Evolutionary conservation across 257 asterid species (phyloP).

Genomic region (Ilex aquifolium): DNA sequence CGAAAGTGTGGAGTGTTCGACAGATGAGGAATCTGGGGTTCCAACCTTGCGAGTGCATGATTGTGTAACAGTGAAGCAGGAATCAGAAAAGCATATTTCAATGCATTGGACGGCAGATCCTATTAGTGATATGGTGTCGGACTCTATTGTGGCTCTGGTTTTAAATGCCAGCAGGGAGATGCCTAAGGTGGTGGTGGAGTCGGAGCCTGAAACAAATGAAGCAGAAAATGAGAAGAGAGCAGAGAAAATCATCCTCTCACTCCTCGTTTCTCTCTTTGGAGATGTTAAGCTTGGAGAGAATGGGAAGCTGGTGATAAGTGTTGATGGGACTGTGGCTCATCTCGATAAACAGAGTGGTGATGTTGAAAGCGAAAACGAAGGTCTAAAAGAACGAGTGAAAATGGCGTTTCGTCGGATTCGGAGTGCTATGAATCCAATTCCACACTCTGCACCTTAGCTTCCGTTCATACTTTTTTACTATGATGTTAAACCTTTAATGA

Average conservation of each 20-base stretch:
- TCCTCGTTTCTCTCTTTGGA: slow-evolving; percentile 84
- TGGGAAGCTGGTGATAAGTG: slow-evolving; percentile 60
- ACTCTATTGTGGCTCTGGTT: slow-evolving; percentile 79
- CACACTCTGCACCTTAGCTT: slow-evolving; percentile 42
- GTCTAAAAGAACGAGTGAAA: slow-evolving; percentile 76
- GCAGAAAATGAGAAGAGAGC: slow-evolving; percentile 59
- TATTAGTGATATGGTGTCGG: slow-evolving; percentile 90
- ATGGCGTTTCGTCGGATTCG: slow-evolving; percentile 59
- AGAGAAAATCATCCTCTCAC: slow-evolving; percentile 72
- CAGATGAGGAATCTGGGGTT: slow-evolving; percentile 78
- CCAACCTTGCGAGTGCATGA: slow-evolving; percentile 68
- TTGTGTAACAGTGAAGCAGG: slow-evolving; percentile 73
- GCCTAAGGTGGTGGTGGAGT: slow-evolving; percentile 58
- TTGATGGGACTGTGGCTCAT: slow-evolving; percentile 64
- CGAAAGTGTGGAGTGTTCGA: slow-evolving; percentile 69
- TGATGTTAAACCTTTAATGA: no score
- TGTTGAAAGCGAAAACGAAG: slow-evolving; percentile 76
- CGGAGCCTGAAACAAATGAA: slow-evolving; percentile 36
- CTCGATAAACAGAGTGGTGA: slow-evolving; percentile 77
- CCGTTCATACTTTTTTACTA: no score
- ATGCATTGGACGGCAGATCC: slow-evolving; percentile 98
- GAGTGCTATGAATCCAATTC: slow-evolving; percentile 80
- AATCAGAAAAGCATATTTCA: slow-evolving; percentile 78
- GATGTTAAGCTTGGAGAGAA: slow-evolving; percentile 65
- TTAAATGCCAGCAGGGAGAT: slow-evolving; percentile 73